Conservation (phyloP, 2,329 filamentous ascomycete genomes). For the Hypoxylon sp. region DNA sequence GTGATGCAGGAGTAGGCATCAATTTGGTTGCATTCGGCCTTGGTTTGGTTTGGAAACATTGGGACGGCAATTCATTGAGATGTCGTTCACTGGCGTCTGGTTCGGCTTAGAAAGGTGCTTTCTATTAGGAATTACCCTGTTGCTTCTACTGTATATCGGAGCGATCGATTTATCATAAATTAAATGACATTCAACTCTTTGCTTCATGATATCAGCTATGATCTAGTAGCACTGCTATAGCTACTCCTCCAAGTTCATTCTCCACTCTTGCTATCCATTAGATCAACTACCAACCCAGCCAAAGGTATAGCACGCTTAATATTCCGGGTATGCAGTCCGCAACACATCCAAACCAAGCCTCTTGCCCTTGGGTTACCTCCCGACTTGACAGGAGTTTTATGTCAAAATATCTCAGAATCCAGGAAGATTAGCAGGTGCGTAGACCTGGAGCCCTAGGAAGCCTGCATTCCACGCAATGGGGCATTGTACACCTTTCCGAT, state of each 20-base stretch:
- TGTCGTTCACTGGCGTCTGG: slow-evolving; percentile 14
- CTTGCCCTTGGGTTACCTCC: no score
- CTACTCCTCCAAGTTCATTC: not conserved
- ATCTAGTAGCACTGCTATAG: not conserved
- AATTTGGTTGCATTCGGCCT: slow-evolving; percentile 3
- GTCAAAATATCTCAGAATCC: no score
- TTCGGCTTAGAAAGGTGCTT: slow-evolving; percentile 10
- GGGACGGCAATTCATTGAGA: slow-evolving; percentile 4
- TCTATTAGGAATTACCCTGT: slow-evolving; percentile 5
- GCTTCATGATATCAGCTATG: not conserved
- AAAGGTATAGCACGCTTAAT: no score
- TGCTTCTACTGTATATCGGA: not conserved
- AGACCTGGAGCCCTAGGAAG: no score
- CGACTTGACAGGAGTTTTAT: no score
- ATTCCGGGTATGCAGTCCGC: no score
- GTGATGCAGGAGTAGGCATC: slow-evolving; percentile 34
- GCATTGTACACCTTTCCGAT: no score
- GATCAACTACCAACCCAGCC: no score
- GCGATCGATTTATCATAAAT: not conserved
- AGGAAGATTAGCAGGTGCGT: no score
- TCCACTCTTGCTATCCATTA: not conserved
- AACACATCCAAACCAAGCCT: no score
- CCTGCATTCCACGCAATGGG: no score
- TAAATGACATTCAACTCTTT: not conserved
- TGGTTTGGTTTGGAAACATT: slow-evolving; percentile 1